These are phyloP conservation scores for Euryodendron excelsum DNA, from an alignment of 148 eudicot genomes.

Conservation along the genomic window DNA sequence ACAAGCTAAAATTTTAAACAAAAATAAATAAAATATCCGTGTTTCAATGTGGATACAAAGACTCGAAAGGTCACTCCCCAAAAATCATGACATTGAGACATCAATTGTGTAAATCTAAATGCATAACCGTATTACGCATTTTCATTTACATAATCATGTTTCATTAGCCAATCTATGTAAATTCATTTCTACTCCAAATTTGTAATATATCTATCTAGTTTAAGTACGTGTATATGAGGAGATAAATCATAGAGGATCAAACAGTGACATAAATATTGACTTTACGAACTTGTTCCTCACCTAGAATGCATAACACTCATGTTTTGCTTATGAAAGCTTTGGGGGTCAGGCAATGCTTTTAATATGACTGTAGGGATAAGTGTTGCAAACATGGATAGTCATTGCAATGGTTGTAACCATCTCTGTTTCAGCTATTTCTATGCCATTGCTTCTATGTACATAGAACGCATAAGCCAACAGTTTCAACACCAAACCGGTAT, in stretches of 20 bases:
- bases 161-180: no score
- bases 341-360: not conserved
- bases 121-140: no score
- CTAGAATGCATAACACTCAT: not conserved
- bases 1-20: not conserved
- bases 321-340: not conserved
- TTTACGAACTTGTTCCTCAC: not conserved
- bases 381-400: not conserved
- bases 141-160: no score
- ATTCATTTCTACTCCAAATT: not conserved
- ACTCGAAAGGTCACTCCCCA: no score
- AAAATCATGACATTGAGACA: not conserved
- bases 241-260: no score
- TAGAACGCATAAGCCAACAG: no score
- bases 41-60: not conserved
- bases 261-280: not conserved
- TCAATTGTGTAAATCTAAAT: no score
- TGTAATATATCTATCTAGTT: no score
- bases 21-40: not conserved
- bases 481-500: no score
- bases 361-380: not conserved
- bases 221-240: not conserved
- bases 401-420: no score
- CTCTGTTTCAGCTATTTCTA: no score
- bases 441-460: no score